These are phyloP conservation scores for Ziziphus jujuba DNA, from an alignment of 306 rosid genomes.

Conservation along the genomic window DNA sequence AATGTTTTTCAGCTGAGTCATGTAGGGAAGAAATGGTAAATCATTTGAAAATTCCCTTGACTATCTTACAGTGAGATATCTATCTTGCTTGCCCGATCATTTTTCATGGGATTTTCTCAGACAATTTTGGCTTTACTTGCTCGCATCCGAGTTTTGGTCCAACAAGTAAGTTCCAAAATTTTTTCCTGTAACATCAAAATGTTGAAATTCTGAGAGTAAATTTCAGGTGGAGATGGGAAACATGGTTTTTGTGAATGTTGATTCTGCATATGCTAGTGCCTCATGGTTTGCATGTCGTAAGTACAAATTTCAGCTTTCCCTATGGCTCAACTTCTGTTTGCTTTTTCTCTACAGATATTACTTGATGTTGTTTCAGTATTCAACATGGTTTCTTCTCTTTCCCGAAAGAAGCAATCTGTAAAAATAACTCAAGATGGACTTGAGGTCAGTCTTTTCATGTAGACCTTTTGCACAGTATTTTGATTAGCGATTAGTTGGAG, in stretches of 20 bases:
- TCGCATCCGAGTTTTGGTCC: conserved; percentile 74
- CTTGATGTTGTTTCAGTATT: conserved; percentile 70
- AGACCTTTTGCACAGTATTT: not conserved
- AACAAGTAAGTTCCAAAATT: conserved; percentile 59
- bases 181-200: conserved; percentile 1
- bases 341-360: conserved; percentile 51
- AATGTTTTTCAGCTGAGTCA: conserved; percentile 32
- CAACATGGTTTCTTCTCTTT: conserved; percentile 73
- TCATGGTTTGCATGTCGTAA: not conserved
- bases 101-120: conserved; percentile 74
- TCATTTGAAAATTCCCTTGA: conserved; percentile 46
- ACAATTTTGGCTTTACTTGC: conserved; percentile 78
- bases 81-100: conserved; percentile 67
- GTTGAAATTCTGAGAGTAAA: not conserved
- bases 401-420: conserved; percentile 63
- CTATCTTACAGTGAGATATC: conserved; percentile 66
- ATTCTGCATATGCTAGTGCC: not conserved
- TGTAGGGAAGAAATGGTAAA: not conserved
- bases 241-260: too few species aligned
- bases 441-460: conserved; percentile 56
- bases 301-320: not conserved
- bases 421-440: conserved; percentile 58
- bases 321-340: conserved; percentile 8
- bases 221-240: not conserved
- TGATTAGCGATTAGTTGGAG: not conserved